Evolutionary conservation across 768 basidiomycete species (phyloP).

Genomic region (Boletus speciosus): DNA sequence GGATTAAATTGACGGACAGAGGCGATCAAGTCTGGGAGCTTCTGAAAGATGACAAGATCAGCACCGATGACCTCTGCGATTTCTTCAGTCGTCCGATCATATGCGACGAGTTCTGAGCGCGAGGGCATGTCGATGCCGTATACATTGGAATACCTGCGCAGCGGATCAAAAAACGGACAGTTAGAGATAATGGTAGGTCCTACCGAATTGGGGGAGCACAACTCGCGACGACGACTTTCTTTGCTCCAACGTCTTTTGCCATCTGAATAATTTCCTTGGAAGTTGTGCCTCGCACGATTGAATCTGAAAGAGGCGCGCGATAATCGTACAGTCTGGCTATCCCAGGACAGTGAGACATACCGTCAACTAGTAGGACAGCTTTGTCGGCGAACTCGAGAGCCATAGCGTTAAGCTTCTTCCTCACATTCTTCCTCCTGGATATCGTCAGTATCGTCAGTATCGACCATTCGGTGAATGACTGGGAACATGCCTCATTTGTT

Average conservation of each 20-base stretch:
- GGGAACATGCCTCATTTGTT: slow-evolving; percentile 73
- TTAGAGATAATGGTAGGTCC: slow-evolving; percentile 7
- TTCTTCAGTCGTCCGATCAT: slow-evolving; percentile 64
- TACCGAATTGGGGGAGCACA: slow-evolving; percentile 96
- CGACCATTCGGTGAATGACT: not conserved
- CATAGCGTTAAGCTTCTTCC: slow-evolving; percentile 97
- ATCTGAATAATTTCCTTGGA: slow-evolving; percentile 99
- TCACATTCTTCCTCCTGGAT: slow-evolving; percentile 83
- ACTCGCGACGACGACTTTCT: slow-evolving; percentile 92
- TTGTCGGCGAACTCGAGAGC: slow-evolving; percentile 91
- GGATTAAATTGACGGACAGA: slow-evolving; percentile 87
- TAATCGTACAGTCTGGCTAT: not conserved
- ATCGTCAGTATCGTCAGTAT: slow-evolving; percentile 9
- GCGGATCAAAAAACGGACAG: slow-evolving; percentile 1
- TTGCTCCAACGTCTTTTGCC: slow-evolving; percentile 98
- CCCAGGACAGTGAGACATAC: slow-evolving; percentile 38
- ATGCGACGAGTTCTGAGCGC: slow-evolving; percentile 86
- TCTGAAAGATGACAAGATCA: slow-evolving; percentile 95
- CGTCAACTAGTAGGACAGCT: slow-evolving; percentile 94
- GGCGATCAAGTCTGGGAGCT: slow-evolving; percentile 78
- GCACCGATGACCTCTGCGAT: slow-evolving; percentile 86
- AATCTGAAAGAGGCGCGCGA: slow-evolving; percentile 52
- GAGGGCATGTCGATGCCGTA: slow-evolving; percentile 99
- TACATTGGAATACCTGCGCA: slow-evolving; percentile 77
- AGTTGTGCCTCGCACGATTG: slow-evolving; percentile 97